Conservation (phyloP, 2,329 filamentous ascomycete genomes). For the Sporothrix protearum region DNA sequence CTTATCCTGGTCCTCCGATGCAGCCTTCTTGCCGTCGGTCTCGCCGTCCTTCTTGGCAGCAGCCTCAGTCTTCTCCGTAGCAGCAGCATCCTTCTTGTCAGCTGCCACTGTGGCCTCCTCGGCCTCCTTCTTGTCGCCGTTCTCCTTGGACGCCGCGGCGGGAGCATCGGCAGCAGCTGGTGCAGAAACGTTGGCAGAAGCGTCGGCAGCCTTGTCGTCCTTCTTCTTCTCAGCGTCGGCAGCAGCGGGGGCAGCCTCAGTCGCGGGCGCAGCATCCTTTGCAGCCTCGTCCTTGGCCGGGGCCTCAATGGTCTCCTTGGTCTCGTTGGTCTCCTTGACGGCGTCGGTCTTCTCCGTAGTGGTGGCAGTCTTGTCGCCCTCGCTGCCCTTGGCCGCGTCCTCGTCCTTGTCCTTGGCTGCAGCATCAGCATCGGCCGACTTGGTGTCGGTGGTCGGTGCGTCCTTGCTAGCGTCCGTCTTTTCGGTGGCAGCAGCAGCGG, state of each 20-base stretch:
- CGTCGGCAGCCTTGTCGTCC: constrained; percentile 1
- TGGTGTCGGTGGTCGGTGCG: neutral
- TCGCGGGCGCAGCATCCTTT: neutral
- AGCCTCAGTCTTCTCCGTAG: neutral
- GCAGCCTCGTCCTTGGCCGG: neutral
- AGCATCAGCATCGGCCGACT: neutral
- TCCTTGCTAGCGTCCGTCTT: neutral
- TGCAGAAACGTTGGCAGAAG: neutral
- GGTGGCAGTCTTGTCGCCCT: neutral
- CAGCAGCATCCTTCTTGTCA: neutral
- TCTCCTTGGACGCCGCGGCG: neutral
- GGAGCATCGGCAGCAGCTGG: neutral
- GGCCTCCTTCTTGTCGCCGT: neutral
- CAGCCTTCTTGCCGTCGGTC: neutral
- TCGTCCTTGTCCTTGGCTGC: neutral
- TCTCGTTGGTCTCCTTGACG: neutral
- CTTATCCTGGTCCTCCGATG: constrained; percentile 5
- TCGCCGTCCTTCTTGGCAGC: neutral
- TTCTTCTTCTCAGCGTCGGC: constrained; percentile 8
- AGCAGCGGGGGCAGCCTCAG: neutral
- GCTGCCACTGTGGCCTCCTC: neutral
- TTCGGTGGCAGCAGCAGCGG: neutral
- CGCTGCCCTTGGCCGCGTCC: neutral
- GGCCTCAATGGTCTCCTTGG: neutral
- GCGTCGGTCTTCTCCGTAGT: neutral